These are phyloP conservation scores for Microdochium paspali DNA, from an alignment of 2,329 filamentous ascomycete species.

Conservation along the genomic window DNA sequence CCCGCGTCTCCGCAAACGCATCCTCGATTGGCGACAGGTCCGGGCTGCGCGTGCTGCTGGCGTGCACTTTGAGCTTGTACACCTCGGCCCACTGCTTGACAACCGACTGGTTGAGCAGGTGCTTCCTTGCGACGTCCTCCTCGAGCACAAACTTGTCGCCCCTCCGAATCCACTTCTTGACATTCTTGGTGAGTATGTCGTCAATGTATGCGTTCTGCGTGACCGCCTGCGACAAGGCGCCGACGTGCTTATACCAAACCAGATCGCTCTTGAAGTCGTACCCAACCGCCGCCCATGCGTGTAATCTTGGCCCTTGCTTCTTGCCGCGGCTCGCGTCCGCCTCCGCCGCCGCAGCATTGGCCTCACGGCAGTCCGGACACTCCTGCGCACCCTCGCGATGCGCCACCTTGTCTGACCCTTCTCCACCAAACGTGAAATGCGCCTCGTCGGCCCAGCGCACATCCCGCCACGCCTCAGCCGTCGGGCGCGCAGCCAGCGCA, in stretches of 20 bases:
- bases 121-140: background rate
- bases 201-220: constrained; percentile 1
- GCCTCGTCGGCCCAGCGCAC: background rate
- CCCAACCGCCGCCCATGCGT: background rate
- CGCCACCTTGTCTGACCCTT: background rate
- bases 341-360: background rate
- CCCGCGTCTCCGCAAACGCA: background rate
- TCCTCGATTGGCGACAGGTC: background rate
- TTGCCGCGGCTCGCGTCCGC: background rate
- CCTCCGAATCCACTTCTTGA: background rate
- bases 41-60: background rate
- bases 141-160: background rate
- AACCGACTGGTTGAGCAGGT: constrained; percentile 1
- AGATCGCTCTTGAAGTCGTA: background rate
- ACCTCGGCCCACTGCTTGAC: background rate
- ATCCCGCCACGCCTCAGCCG: background rate
- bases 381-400: background rate
- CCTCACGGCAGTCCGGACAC: background rate
- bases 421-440: background rate
- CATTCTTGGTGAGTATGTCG: background rate
- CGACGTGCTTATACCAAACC: background rate
- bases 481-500: background rate
- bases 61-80: background rate
- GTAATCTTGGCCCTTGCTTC: background rate
- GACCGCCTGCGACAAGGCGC: background rate